Conservation (phyloP, 192 early-diverging fungal genomes). For the Rhizoclosmatium sp. region DNA sequence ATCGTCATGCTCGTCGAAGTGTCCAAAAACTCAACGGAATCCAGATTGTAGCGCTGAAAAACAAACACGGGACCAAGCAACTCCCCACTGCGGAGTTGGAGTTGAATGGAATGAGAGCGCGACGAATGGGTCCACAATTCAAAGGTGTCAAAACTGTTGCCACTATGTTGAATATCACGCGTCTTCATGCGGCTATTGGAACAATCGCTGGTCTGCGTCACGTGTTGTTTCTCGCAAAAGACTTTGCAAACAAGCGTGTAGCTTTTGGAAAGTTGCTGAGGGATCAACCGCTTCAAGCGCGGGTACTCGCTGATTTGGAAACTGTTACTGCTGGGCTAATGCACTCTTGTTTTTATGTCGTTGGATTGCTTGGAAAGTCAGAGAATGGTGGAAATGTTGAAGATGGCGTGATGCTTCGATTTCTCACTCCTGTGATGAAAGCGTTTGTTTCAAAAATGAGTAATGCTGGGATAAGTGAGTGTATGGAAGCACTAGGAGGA, state of each 20-base stretch:
- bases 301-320: constrained; percentile 66
- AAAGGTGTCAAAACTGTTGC: constrained; percentile 70
- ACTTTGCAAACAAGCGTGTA: constrained; percentile 49
- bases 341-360: constrained; percentile 65
- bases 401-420: constrained; percentile 56
- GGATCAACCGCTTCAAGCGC: constrained; percentile 67
- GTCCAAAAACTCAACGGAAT: constrained; percentile 27
- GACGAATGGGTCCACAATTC: constrained; percentile 54
- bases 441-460: constrained; percentile 62
- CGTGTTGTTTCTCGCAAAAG: constrained; percentile 58
- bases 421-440: constrained; percentile 76
- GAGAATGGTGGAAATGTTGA: constrained; percentile 39
- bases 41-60: constrained; percentile 70
- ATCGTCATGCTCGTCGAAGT: constrained; percentile 13
- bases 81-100: constrained; percentile 78
- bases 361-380: constrained; percentile 63
- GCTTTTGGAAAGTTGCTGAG: constrained; percentile 62
- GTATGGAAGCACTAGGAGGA: constrained; percentile 74
- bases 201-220: constrained; percentile 53
- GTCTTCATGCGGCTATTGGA: constrained; percentile 64
- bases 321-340: constrained; percentile 56
- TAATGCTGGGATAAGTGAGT: constrained; percentile 57
- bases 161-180: constrained; percentile 74
- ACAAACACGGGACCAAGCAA: constrained; percentile 73
- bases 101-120: constrained; percentile 57